These are phyloP conservation scores for Escovopsis sp. DNA, from an alignment of 2,329 filamentous ascomycete species.

Conservation along the genomic window DNA sequence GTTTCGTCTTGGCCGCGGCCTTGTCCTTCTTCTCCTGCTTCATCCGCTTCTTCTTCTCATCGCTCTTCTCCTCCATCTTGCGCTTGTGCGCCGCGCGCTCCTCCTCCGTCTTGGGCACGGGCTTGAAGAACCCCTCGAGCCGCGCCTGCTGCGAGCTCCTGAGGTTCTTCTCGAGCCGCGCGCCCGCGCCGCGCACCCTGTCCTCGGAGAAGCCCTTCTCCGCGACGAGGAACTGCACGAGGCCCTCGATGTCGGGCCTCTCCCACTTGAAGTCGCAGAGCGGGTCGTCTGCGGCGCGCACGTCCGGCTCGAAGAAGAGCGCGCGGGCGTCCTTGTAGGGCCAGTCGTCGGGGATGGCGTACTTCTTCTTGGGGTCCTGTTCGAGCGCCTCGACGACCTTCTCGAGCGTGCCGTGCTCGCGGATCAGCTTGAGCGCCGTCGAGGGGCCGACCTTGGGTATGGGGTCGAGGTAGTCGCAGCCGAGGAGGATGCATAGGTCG, in stretches of 20 bases:
- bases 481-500: slow-evolving; percentile 91
- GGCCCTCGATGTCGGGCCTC: slow-evolving; percentile 74
- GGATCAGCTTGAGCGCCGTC: slow-evolving; percentile 86
- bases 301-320: slow-evolving; percentile 84
- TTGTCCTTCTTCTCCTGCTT: slow-evolving; percentile 95
- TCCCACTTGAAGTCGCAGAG: slow-evolving; percentile 98
- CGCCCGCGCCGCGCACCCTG: slow-evolving; percentile 65
- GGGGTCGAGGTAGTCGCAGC: slow-evolving; percentile 94
- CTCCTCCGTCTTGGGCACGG: slow-evolving; percentile 71
- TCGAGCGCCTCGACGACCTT: slow-evolving; percentile 71
- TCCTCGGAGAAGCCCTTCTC: slow-evolving; percentile 98
- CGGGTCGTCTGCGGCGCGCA: slow-evolving; percentile 66
- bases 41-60: slow-evolving; percentile 86
- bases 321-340: slow-evolving; percentile 83
- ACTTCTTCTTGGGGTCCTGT: slow-evolving; percentile 65
- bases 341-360: slow-evolving; percentile 87
- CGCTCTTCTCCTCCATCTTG: slow-evolving; percentile 84
- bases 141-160: slow-evolving; percentile 84
- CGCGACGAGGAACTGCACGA: slow-evolving; percentile 76
- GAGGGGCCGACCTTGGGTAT: slow-evolving; percentile 87
- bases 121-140: slow-evolving; percentile 94
- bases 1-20: slow-evolving; percentile 78
- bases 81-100: slow-evolving; percentile 78
- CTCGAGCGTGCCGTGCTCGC: slow-evolving; percentile 78
- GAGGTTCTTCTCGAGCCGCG: slow-evolving; percentile 73